phyloP scores from a whole-genome alignment of 2,329 filamentous ascomycete genomes.

The Thielaviopsis cerberus region DNA sequence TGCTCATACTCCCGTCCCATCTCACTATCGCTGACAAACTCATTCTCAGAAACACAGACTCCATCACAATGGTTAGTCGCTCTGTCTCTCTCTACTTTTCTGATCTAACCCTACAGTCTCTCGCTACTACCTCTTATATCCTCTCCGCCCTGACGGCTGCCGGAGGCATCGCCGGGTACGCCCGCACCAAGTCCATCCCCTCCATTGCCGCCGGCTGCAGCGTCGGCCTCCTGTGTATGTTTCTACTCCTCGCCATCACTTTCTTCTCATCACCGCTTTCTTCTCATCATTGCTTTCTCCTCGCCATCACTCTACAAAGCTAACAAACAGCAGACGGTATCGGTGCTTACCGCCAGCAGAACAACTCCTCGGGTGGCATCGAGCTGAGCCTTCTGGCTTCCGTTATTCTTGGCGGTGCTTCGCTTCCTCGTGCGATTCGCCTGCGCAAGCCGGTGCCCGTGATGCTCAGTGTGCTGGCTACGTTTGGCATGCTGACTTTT shows the following conservation, averaged over 20 bases:
- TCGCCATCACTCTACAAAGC: too few relatives aligned
- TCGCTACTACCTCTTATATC: conserved; percentile 46
- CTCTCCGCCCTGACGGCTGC: conserved; percentile 68
- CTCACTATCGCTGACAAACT: too few relatives aligned
- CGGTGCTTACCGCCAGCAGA: conserved; percentile 63
- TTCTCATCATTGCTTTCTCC: not conserved
- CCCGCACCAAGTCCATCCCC: conserved; percentile 67
- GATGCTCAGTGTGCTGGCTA: conserved; percentile 58
- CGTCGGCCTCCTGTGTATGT: conserved; percentile 48
- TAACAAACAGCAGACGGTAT: conserved; percentile 39
- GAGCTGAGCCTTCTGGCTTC: conserved; percentile 82
- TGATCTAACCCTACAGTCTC: conserved; percentile 7
- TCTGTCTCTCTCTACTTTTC: not conserved
- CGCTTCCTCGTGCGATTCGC: conserved; percentile 72
- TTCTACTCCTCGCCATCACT: not conserved
- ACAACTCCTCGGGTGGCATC: conserved; percentile 58
- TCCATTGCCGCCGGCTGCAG: conserved; percentile 70
- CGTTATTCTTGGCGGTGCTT: conserved; percentile 62
- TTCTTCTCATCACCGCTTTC: not conserved
- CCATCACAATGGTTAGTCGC: not conserved
- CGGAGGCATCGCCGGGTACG: conserved; percentile 75
- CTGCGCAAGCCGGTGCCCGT: conserved; percentile 69
- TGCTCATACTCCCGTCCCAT: too few relatives aligned
- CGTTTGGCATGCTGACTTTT: conserved; percentile 63
- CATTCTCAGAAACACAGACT: too few relatives aligned